phyloP scores from a whole-genome alignment of 306 rosid genomes.

The Casuarina glauca region DNA sequence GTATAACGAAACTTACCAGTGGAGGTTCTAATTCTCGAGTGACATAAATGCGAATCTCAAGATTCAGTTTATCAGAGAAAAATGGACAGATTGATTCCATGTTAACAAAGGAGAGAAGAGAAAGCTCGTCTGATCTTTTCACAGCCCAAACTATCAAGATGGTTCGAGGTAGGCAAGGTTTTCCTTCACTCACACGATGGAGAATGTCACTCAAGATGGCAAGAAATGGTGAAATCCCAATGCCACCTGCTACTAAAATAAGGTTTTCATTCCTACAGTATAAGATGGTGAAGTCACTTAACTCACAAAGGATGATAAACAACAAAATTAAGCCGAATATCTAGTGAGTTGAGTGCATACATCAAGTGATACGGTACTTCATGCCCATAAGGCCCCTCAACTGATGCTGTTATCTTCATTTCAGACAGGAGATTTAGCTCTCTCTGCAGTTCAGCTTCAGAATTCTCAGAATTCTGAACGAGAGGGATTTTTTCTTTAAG shows the following conservation, averaged over 20 bases:
- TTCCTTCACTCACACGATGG: slow-evolving; percentile 71
- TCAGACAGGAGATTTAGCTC: slow-evolving; percentile 30
- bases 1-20: slow-evolving; percentile 53
- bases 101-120: slow-evolving; percentile 72
- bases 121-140: slow-evolving; percentile 70
- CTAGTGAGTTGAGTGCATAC: slow-evolving; percentile 41
- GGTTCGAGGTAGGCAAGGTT: slow-evolving; percentile 63
- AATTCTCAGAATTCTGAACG: neutral
- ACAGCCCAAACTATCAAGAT: slow-evolving; percentile 83
- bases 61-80: slow-evolving; percentile 54
- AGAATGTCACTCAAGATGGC: slow-evolving; percentile 88
- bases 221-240: slow-evolving; percentile 90
- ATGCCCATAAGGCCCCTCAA: slow-evolving; percentile 97
- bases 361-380: slow-evolving; percentile 79
- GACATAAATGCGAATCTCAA: slow-evolving; percentile 59
- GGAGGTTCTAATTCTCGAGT: slow-evolving; percentile 83
- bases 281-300: slow-evolving; percentile 19
- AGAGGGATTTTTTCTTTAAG: slow-evolving; percentile 45
- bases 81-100: slow-evolving; percentile 68
- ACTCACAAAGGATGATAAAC: slow-evolving; percentile 9
- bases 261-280: slow-evolving; percentile 81
- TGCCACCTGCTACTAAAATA: slow-evolving; percentile 91
- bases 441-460: slow-evolving; percentile 34
- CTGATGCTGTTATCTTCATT: slow-evolving; percentile 58
- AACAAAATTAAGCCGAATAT: slow-evolving; percentile 3